Percentiles rank a stretch among this genome's conserved stretches.
Conservation (phyloP, 768 basidiomycete genomes). For the Mycena olivaceomarginata region DNA sequence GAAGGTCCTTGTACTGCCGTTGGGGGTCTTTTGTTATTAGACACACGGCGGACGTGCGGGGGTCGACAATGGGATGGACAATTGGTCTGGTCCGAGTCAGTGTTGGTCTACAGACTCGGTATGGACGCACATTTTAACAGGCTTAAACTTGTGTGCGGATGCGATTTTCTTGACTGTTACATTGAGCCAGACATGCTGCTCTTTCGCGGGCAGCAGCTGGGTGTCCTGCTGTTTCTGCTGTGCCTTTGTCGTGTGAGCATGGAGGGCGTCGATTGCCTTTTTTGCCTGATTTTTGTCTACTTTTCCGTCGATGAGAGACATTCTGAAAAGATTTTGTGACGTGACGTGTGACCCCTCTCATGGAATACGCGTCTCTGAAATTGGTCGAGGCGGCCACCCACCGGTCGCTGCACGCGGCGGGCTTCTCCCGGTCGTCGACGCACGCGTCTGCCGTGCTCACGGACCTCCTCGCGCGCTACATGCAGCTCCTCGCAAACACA, state of each 20-base stretch:
- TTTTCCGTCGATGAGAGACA: slow-evolving; percentile 76
- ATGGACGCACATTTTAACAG: slow-evolving; percentile 82
- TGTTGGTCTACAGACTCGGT: slow-evolving; percentile 8
- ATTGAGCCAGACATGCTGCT: slow-evolving; percentile 93
- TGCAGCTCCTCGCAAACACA: slow-evolving; percentile 78
- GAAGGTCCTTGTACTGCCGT: slow-evolving; percentile 95
- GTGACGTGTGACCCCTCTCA: slow-evolving; percentile 41
- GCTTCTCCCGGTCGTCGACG: slow-evolving; percentile 85
- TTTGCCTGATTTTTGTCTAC: slow-evolving; percentile 85
- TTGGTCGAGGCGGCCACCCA: slow-evolving; percentile 81
- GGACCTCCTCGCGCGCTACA: slow-evolving; percentile 85
- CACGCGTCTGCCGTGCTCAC: slow-evolving; percentile 84
- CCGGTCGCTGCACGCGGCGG: slow-evolving; percentile 85
- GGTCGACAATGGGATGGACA: slow-evolving; percentile 89
- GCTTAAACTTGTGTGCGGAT: slow-evolving; percentile 85
- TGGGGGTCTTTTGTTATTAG: slow-evolving; percentile 98
- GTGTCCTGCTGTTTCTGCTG: slow-evolving; percentile 80
- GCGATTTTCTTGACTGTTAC: slow-evolving; percentile 91
- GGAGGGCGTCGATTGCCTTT: slow-evolving; percentile 87
- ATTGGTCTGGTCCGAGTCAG: slow-evolving; percentile 71
- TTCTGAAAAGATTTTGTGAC: not conserved
- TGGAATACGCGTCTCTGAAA: slow-evolving; percentile 75
- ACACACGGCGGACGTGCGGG: slow-evolving; percentile 87
- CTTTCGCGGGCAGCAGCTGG: slow-evolving; percentile 85
- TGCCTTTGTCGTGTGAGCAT: slow-evolving; percentile 80